Percentiles rank a stretch among this genome's conserved stretches.
Conservation (phyloP, 2,329 filamentous ascomycete genomes). For the Penicillium sp. region DNA sequence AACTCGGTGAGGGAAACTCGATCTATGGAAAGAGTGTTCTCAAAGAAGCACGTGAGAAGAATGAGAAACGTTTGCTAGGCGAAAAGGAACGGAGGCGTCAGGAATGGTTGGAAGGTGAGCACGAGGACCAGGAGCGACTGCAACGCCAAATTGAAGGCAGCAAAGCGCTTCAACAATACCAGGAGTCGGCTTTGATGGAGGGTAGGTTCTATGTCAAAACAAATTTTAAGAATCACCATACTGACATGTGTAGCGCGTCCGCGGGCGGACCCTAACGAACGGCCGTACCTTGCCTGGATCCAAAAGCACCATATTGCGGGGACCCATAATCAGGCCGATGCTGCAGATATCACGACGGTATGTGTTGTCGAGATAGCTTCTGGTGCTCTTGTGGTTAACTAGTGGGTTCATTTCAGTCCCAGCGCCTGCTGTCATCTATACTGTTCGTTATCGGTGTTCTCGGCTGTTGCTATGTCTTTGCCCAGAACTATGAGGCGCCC, state of each 20-base stretch:
- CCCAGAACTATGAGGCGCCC: constrained; percentile 52
- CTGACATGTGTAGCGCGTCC: constrained; percentile 31
- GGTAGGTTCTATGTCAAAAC: constrained; percentile 23
- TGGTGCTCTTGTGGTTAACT: not conserved
- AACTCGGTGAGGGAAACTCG: constrained; percentile 42
- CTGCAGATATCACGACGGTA: constrained; percentile 39
- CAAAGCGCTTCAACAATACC: constrained; percentile 37
- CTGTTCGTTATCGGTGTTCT: constrained; percentile 40
- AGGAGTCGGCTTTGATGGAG: constrained; percentile 36
- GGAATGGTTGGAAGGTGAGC: constrained; percentile 55
- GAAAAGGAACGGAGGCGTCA: constrained; percentile 51
- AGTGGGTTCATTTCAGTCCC: constrained; percentile 28
- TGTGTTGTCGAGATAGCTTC: not conserved
- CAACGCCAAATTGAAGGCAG: constrained; percentile 33
- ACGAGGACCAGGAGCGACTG: constrained; percentile 37
- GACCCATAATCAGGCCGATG: constrained; percentile 35
- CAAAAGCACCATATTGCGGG: constrained; percentile 44
- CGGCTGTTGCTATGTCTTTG: constrained; percentile 45
- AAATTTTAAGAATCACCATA: not conserved
- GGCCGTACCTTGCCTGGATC: constrained; percentile 44
- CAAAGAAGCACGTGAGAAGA: constrained; percentile 39
- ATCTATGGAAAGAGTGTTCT: constrained; percentile 45
- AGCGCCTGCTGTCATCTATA: constrained; percentile 49
- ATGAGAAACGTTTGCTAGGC: constrained; percentile 40
- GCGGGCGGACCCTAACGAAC: constrained; percentile 41